phyloP scores from a whole-genome alignment of 2,329 filamentous ascomycete genomes.

The Fonsecaea nubica region DNA sequence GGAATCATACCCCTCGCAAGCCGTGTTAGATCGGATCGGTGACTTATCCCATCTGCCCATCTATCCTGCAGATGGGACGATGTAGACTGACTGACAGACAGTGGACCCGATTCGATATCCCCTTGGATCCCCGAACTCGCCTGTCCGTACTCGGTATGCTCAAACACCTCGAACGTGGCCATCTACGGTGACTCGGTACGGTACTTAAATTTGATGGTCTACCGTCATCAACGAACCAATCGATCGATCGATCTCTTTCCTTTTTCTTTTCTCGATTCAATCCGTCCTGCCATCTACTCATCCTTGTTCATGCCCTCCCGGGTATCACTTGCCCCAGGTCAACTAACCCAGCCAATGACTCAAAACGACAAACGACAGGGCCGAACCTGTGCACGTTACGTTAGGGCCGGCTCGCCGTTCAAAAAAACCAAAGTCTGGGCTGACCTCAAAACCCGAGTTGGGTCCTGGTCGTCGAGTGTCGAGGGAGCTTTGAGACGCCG shows the following conservation, averaged over 20 bases:
- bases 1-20: not conserved
- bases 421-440: not conserved
- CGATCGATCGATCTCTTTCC: conserved; percentile 10
- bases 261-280: not conserved
- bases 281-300: not conserved
- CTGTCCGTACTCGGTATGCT: not conserved
- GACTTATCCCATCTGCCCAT: not conserved
- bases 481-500: not conserved
- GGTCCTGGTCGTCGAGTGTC: not conserved
- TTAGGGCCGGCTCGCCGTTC: not conserved
- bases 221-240: not conserved
- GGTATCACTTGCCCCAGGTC: not conserved
- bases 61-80: not conserved
- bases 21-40: not conserved
- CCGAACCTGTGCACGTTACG: not conserved
- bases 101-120: too few species aligned
- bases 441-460: not conserved
- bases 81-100: too few species aligned
- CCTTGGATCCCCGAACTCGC: not conserved
- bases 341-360: not conserved
- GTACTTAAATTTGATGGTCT: conserved; percentile 2
- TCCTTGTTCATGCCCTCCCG: not conserved
- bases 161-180: not conserved
- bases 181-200: not conserved
- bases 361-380: not conserved